Conservation (phyloP, 228 moss, liverwort and hornwort species). For the Sphagnum fallax region DNA sequence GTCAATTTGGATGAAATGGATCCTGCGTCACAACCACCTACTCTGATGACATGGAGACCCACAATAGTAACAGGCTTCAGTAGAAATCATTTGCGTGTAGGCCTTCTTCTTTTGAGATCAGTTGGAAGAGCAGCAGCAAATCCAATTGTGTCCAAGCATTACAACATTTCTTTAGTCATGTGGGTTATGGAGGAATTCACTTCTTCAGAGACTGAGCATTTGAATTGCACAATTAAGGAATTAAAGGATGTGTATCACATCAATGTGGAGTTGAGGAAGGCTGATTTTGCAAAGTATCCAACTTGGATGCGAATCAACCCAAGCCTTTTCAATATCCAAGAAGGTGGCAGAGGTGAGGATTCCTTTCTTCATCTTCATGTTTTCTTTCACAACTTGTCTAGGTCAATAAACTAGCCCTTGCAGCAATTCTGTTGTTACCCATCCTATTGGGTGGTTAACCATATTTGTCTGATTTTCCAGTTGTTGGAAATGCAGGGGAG, state of each 20-base stretch:
- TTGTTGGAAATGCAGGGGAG: slow-evolving; percentile 36
- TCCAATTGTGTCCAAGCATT: slow-evolving; percentile 7
- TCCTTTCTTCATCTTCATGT: background rate
- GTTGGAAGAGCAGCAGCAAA: slow-evolving; percentile 25
- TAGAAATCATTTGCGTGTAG: slow-evolving; percentile 42
- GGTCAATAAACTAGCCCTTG: background rate
- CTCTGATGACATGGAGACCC: slow-evolving; percentile 37
- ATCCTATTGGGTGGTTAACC: background rate
- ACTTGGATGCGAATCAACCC: slow-evolving; percentile 39
- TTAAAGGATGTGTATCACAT: slow-evolving; percentile 42
- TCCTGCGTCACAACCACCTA: slow-evolving; percentile 11
- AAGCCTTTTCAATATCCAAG: slow-evolving; percentile 26
- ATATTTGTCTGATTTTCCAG: background rate
- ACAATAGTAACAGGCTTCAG: slow-evolving; percentile 57
- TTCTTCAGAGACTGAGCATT: slow-evolving; percentile 19
- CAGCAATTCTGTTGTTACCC: background rate
- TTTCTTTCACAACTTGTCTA: background rate
- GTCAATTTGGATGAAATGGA: slow-evolving; percentile 38
- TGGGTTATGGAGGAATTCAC: slow-evolving; percentile 80
- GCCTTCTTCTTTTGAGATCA: slow-evolving; percentile 52
- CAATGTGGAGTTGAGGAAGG: slow-evolving; percentile 29
- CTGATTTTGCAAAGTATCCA: slow-evolving; percentile 31
- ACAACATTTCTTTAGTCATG: slow-evolving; percentile 58
- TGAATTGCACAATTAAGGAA: slow-evolving; percentile 59
- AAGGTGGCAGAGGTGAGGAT: slow-evolving; percentile 44